Evolutionary conservation across 371 early-diverging fungal genomes (phyloP), one percentile per base, ranked within the genome.

Genomic region (Enterocytospora artemiae): DNA sequence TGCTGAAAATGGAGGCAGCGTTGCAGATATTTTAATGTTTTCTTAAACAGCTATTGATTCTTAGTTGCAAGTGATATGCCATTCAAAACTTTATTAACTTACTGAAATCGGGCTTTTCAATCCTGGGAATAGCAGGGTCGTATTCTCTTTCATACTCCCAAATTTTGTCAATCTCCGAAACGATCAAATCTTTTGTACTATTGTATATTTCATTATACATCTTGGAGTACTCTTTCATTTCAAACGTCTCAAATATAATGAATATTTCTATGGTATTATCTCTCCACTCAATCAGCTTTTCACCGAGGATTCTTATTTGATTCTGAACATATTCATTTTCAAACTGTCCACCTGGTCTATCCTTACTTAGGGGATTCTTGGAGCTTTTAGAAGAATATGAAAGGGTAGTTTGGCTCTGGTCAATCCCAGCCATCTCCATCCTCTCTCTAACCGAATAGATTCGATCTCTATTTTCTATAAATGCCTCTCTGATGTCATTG

Each of bases 251-350:
- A 33, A 49, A 49, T 33, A 49, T 18, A 33, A 9, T 18, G 9
- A 33, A 22, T 9, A 49, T 9, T 9, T 22, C 50, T 49, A 9
- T 18, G 16, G 50, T 18, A 9, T 49, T 9, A 22, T 50, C 32
- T 20, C 39, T 61, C 68, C 68, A 67, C 25, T 37, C 52, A n/a
- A 53, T 24, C 0, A 67, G 18, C 25, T 56, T 25, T 0, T 49
- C 5, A 0, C 20, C 56, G 25, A 64, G 20, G 16, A 28, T 39
- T 30, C 54, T 30, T 1, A 69, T 43, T 46, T 59, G 54, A n/a
- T 62, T 43, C 20, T 63, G 34, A 3, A 63, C 66, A 59, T 59
- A 69, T 37, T 69, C 69, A 16, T 49, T 46, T 49, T 69, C 69
- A 34, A 57, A 69, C 24, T 45, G 22, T 12, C 54, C 52, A 1